Base-by-base conservation (phyloP, 495 filamentous ascomycete genomes). In the Aspergillus asperescens region DNA sequence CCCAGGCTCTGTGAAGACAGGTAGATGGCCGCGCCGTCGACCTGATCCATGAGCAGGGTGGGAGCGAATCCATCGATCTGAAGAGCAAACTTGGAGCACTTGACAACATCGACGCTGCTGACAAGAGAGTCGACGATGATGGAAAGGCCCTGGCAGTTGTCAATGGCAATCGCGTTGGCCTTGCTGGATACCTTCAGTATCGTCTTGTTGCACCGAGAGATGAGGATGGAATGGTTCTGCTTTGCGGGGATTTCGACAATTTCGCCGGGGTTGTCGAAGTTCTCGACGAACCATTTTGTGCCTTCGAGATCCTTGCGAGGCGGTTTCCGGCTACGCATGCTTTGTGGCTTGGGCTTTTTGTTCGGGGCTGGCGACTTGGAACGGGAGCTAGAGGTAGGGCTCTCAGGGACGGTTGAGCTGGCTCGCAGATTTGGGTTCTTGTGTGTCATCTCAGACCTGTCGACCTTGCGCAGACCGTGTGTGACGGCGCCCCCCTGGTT, bases 271-370 rank as follows among this genome's bases (percentile, higher is more conserved):
- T 81, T 86, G 25, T 97, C 91, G 63, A 82, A 95, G 74, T 99
- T 91, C 76, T 96, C 93, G 59, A 98, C 80, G 47, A 86, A 78
- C 94, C 94, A 99, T 70, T 96, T 96, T 68, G 87, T 95, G 53
- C 91, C 90, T 54, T 95, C 90, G 7, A 97, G 80, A 56, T 91
- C 89, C 77, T 90, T 95, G 69, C 85, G 88, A 7, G 89, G 81
- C 28, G 89, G 90, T 76, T 91, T 96, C 76, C 95, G 96, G 12
- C 84, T 79, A 19, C 90, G 88, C 88, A 98, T 88, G 68, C 79
- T 88, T 67, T 95, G 86, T 12, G 93, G 93, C 75, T 98, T 98
- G 22, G 90, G 90, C 73, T 93, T 95, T 73, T 87, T 89, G 58
- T 81, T 85, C 7, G 90, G 90, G 4, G 86, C 87, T 1, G 89